Evolutionary conservation across 1,284 basidiomycete species (phyloP).

Genomic region (Papiliotrema laurentii): DNA sequence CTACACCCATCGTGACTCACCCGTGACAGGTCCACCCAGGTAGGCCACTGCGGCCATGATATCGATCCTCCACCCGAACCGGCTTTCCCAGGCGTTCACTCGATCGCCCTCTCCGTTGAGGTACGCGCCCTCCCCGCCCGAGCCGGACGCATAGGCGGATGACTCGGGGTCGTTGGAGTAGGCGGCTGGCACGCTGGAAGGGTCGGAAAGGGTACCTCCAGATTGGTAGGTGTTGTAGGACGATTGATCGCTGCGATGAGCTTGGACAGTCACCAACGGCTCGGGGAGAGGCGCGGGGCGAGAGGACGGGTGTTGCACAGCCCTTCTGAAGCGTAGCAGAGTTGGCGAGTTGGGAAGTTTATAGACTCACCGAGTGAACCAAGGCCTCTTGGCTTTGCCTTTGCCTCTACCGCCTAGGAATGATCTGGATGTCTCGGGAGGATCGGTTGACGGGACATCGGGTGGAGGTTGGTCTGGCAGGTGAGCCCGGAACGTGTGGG

Average conservation of each 20-base stretch:
- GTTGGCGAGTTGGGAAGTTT: too few relatives aligned
- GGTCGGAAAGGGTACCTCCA: conserved; percentile 51
- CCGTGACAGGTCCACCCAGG: conserved; percentile 66
- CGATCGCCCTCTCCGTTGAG: conserved; percentile 51
- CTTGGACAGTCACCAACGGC: too few relatives aligned
- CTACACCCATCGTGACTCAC: too few relatives aligned
- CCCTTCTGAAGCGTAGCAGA: too few relatives aligned
- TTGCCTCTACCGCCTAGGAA: conserved; percentile 23
- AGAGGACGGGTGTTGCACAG: too few relatives aligned
- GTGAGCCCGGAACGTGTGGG: neutral
- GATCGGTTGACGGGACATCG: conserved; percentile 38
- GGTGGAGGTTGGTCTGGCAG: conserved; percentile 46
- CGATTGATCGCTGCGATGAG: conserved; percentile 41
- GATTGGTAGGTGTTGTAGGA: conserved; percentile 58
- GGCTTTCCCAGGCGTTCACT: conserved; percentile 66
- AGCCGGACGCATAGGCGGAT: conserved; percentile 49
- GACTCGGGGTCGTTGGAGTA: conserved; percentile 43
- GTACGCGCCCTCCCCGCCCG: conserved; percentile 6
- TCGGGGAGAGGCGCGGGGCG: too few relatives aligned
- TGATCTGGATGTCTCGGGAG: conserved; percentile 22
- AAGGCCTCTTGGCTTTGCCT: conserved; percentile 52
- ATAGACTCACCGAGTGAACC: conserved; percentile 56
- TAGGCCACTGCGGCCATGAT: conserved; percentile 65
- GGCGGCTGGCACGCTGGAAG: conserved; percentile 32
- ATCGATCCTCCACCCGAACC: conserved; percentile 66